Evolutionary conservation across 352 stramenopile species (phyloP), one percentile per base, ranked within the genome.

Genomic region (Phytophthora megakarya): DNA sequence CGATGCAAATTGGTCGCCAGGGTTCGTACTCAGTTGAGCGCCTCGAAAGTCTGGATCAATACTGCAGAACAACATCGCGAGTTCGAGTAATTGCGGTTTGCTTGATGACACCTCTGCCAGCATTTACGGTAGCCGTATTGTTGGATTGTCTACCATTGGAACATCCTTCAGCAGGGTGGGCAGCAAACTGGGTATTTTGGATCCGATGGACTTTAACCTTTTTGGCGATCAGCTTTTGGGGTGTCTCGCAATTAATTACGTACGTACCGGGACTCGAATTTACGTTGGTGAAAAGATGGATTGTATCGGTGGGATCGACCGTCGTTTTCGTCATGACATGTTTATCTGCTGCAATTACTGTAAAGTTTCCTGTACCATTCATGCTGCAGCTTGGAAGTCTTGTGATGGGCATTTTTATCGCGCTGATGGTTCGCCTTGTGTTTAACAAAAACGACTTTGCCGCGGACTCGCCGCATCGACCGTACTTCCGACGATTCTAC

Each of bases 21-120:
- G 40, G 53, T 33, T 53, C 30, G 7, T 42, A 44, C 19, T 61
- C 53, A 7, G 30, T 61, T n/a, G 53, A 61, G 40, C 53, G 40
- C 11, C 35, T 61, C 10, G 22, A 61, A 23, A 30, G 40, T n/a
- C 13, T 61, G 5, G 19, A 53, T 11, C 26, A 53, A 1, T 61
- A 61, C 32, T 61, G 53, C 53, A 61, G 35, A 13, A 52, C 22
- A 5, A 61, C 53, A 1, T 53, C 40, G 3, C 6, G 4, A 1
- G 37, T 13, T 18, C 21, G 30, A 43, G 30, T 26, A 2, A 16
- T 43, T 35, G 5, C 45, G 25, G 53, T 61, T 11, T 53, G 53
- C 19, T 5, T 53, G 5, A 7, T 53, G 10, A 53, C 53, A 26
- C 57, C 46, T 13, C 5, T 52, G 8, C 57, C 57, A 8, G 13